phyloP scores from a whole-genome alignment of 2,329 filamentous ascomycete genomes.

The Orbilia ellipsospora region DNA sequence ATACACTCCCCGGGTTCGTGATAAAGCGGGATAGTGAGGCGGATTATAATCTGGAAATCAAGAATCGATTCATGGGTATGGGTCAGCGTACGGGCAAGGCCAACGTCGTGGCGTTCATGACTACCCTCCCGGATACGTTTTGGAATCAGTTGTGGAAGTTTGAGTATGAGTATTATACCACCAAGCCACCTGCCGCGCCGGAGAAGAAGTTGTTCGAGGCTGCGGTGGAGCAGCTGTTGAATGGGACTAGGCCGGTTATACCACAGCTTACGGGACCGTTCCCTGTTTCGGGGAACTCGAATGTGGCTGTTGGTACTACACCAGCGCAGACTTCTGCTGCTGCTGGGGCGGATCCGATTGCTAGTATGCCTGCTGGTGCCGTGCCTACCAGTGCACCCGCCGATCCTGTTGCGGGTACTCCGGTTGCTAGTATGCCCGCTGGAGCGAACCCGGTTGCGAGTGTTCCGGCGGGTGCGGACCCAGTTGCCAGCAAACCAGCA shows the following conservation, averaged over 20 bases:
- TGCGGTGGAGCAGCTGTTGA: constrained; percentile 2
- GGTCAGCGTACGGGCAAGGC: constrained; percentile 1
- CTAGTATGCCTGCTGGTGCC: neutral
- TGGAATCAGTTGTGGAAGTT: constrained; percentile 20
- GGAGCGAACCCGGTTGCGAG: no score
- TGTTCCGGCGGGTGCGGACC: no score
- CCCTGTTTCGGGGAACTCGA: neutral
- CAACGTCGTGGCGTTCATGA: constrained; percentile 6
- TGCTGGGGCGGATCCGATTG: neutral
- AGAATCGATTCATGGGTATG: constrained; percentile 1
- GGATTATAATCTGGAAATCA: constrained; percentile 17
- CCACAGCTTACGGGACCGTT: constrained; percentile 13
- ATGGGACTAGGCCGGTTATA: constrained; percentile 4
- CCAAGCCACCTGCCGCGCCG: constrained; percentile 13
- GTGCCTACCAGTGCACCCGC: no score
- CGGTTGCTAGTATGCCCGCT: no score
- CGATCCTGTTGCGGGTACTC: no score
- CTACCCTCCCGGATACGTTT: neutral
- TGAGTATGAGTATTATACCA: constrained; percentile 13
- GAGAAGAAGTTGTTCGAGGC: constrained; percentile 6
- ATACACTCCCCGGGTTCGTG: neutral
- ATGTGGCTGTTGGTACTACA: neutral
- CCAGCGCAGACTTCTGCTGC: neutral
- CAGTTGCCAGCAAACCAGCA: no score
- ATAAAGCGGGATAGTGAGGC: constrained; percentile 5